Evolutionary conservation across 352 stramenopile species (phyloP), one percentile per base, ranked within the genome.

Genomic region (Globisporangium camurandrum): DNA sequence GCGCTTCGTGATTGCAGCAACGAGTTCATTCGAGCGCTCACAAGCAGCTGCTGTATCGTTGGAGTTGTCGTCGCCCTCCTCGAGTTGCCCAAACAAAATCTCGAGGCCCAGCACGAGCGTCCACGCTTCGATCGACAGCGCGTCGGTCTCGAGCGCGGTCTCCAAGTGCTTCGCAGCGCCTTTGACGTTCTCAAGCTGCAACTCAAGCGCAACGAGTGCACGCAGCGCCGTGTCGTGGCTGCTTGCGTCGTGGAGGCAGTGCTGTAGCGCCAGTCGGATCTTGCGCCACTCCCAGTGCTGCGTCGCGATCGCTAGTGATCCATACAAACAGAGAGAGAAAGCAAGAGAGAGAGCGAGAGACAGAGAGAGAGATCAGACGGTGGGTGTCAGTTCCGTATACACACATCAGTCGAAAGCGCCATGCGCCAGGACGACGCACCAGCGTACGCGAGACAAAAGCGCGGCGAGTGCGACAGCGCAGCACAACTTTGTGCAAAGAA

Each of bases 231-330:
- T 36, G 28, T 66, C 38, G 52, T 68, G 56, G 3, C 60, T 45
- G n/a, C 51, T 67, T 37, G 67, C 67, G 23, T 59, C 61, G 30
- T 24, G 14, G 20, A 81, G 51, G 33, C 64, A 67, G 51, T 51
- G 68, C 42, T 49, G 50, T 24, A 84, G 46, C n/a, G 49, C 60
- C 43, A 56, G 52, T 39, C 69, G 67, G 1, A 73, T 65, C 17
- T 69, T 66, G 22, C 73, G 51, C 34, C 67, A 59, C 48, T 84
- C 72, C 69, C 69, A 84, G 26, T 75, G 64, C 27, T 79, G 59
- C 28, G 37, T 49, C 26, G 67, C 72, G 37, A 57, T 43, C n/a
- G 62, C 69, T 84, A n/a, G 22, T n/a, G n/a, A n/a, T n/a, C n/a
- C n/a, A 26, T 6, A 22, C 11, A 26, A 47, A 1, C 27, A 42